Base-by-base conservation (phyloP, 371 early-diverging fungal genomes). In the Lichtheimia hyalospora region DNA sequence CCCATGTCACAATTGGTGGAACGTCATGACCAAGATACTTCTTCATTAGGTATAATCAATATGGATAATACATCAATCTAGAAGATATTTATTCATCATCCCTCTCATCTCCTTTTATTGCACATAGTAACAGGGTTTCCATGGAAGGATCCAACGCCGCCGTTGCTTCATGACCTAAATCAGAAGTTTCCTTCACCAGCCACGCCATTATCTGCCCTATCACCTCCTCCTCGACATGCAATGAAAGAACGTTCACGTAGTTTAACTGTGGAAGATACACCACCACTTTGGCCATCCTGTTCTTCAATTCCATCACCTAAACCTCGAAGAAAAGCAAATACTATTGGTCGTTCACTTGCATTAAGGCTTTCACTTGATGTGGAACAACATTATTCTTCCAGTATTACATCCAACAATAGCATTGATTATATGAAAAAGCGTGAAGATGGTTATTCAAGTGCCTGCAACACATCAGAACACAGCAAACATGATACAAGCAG, bases 291-390 rank as follows among this genome's bases (percentile, higher is more conserved):
- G 25, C 56, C 60, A 39, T 27, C 64, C 14, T 41, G 1, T 39
- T 25, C 54, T 39, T 43, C 24, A 49, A 18, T 16, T n/a, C 40
- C 51, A 40, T 56, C 24, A n/a, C 50, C 49, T 10, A 39, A 3
- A 46, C 7, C 44, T 18, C 4, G 34, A 51, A 46, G 49, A 3
- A 51, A 57, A 25, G 56, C 53, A 42, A 49, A 24, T 15, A 57
- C 57, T 7, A 57, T 53, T 40, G 25, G 41, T 18, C 58, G 55
- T 20, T 54, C 72, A 1, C 63, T 61, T 8, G 59, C 72, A 5
- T 44, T 74, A 15, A 67, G 77, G 0, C 52, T 76, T 10, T 76
- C 77, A 23, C 28, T 76, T 14, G 77, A 76, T 14, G 68, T 71
- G 3, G 77, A 76, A 15, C 62, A 68, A 40, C 41, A 58, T 57